Evolutionary conservation across 31 red algal species (phyloP).

Genomic region (Asparagopsis taxiformis): DNA sequence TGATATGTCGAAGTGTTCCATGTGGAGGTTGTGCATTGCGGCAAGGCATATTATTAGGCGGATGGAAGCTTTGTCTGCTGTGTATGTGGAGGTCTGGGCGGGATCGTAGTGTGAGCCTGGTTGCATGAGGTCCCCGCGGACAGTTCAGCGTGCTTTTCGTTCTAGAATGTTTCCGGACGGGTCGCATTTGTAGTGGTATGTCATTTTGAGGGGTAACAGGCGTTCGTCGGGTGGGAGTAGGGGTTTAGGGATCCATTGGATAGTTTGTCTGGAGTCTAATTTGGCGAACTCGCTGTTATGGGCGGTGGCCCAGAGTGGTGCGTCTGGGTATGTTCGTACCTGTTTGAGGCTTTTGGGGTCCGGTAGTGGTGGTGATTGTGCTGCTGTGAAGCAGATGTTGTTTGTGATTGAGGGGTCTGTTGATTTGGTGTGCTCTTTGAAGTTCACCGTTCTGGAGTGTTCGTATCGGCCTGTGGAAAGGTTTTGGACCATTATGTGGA

Average conservation of each 20-base stretch:
- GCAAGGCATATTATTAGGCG: not conserved
- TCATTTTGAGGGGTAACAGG: slow-evolving; percentile 21
- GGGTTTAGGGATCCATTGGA: slow-evolving; percentile 20
- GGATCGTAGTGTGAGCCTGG: slow-evolving; percentile 20
- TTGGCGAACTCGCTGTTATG: slow-evolving; percentile 5
- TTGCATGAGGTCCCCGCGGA: slow-evolving; percentile 22
- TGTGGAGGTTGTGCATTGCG: not conserved
- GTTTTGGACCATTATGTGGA: too few relatives aligned
- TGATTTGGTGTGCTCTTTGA: not conserved
- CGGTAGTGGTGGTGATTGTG: not conserved
- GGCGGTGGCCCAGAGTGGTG: not conserved
- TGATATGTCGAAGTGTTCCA: too few relatives aligned
- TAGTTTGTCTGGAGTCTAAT: not conserved
- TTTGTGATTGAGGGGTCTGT: not conserved
- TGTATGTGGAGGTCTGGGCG: slow-evolving; percentile 17
- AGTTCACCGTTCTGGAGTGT: not conserved
- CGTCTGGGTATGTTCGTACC: slow-evolving; percentile 5
- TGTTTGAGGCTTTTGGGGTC: not conserved
- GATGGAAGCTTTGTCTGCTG: not conserved
- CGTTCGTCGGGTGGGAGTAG: not conserved
- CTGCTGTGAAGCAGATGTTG: not conserved
- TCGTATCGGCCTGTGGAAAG: too few relatives aligned
- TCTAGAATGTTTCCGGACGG: not conserved
- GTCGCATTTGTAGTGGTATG: slow-evolving; percentile 19
- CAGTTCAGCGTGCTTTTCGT: slow-evolving; percentile 23